Evolutionary conservation across 2,329 filamentous ascomycete genomes (phyloP).

Genomic region (Paracorniculantispora psalliotae): DNA sequence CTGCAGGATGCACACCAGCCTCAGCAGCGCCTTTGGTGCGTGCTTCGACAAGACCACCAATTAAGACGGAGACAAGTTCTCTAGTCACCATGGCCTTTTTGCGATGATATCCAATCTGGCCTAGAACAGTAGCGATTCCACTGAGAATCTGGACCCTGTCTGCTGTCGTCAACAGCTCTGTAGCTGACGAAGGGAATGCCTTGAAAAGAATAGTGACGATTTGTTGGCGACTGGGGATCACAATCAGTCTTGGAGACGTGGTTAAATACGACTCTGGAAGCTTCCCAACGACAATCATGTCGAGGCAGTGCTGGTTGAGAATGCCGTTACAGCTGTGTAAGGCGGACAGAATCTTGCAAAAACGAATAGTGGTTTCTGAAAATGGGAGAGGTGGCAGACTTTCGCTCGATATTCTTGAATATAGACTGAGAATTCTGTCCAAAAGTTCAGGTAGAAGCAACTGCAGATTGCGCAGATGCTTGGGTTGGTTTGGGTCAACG

Average conservation of each 20-base stretch:
- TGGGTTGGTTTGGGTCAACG: conserved; percentile 42
- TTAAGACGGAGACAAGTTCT: conserved; percentile 77
- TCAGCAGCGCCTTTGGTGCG: conserved; percentile 92
- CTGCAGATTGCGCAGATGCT: conserved; percentile 50
- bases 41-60: conserved; percentile 82
- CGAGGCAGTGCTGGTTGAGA: conserved; percentile 55
- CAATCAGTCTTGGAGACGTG: conserved; percentile 50
- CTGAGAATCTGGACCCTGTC: conserved; percentile 77
- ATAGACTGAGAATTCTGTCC: conserved; percentile 69
- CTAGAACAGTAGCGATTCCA: conserved; percentile 82
- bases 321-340: conserved; percentile 62
- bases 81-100: conserved; percentile 90
- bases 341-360: conserved; percentile 63
- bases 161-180: conserved; percentile 63
- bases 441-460: conserved; percentile 65
- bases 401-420: conserved; percentile 66
- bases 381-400: conserved; percentile 65
- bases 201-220: conserved; percentile 63
- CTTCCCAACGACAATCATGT: conserved; percentile 60
- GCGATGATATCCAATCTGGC: conserved; percentile 70
- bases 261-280: conserved; percentile 46
- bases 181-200: conserved; percentile 63
- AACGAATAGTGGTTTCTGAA: conserved; percentile 68
- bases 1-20: conserved; percentile 89
- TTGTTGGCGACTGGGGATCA: conserved; percentile 54